Conservation (phyloP, 2,329 filamentous ascomycete genomes). For the Pseudocercospora crystallina region DNA sequence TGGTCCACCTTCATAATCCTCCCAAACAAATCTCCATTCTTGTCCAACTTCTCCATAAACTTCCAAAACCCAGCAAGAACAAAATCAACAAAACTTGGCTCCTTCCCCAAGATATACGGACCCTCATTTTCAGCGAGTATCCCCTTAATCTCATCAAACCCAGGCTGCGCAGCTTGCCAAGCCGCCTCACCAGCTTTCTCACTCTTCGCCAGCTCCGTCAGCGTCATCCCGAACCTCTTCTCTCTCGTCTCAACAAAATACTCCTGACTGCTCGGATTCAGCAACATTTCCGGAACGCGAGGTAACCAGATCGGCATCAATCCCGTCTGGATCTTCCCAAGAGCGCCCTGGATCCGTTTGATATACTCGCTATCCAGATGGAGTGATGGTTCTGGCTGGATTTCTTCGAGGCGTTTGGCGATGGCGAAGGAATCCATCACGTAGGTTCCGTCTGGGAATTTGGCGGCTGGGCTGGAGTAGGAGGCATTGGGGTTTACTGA, state of each 20-base stretch:
- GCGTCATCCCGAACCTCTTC: constrained; percentile 50
- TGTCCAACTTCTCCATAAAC: constrained; percentile 37
- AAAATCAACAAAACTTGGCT: constrained; percentile 58
- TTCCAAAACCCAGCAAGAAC: constrained; percentile 50
- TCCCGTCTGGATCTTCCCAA: constrained; percentile 44
- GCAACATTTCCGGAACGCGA: constrained; percentile 50
- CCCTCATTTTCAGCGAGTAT: constrained; percentile 59
- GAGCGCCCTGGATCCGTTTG: constrained; percentile 37
- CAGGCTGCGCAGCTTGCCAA: constrained; percentile 49
- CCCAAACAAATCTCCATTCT: constrained; percentile 40
- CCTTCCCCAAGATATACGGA: constrained; percentile 61
- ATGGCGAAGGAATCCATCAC: constrained; percentile 66
- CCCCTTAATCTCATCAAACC: constrained; percentile 38
- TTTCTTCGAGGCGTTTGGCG: constrained; percentile 57
- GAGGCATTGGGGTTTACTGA: constrained; percentile 34
- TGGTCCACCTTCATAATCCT: constrained; percentile 42
- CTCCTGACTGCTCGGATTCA: constrained; percentile 51
- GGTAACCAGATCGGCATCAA: constrained; percentile 49
- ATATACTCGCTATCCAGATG: constrained; percentile 53
- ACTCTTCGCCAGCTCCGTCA: constrained; percentile 50
- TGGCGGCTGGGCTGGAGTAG: constrained; percentile 57
- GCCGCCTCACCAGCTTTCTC: constrained; percentile 47
- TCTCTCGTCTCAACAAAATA: constrained; percentile 60
- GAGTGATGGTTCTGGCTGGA: constrained; percentile 58
- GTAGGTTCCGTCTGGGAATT: constrained; percentile 57